Evolutionary conservation across 164 flowering plant species (phyloP), one percentile per base, ranked within the genome.

Genomic region (Vitis rupestris): DNA sequence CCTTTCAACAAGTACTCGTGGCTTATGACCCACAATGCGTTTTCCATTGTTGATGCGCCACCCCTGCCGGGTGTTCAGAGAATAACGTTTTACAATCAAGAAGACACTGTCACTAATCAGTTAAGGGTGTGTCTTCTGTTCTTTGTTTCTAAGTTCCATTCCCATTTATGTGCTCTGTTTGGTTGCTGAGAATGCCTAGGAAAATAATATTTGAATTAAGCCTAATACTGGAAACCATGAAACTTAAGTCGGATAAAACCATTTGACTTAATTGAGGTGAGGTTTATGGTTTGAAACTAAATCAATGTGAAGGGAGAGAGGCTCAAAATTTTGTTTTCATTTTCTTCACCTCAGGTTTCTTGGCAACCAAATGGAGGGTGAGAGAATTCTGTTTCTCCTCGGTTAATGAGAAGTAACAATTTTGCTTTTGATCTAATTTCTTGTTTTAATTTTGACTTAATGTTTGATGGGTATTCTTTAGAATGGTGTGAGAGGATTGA

Each of bases 401-500:
- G 8, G 59, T 56, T 16, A n/a, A 16, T 56, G 59, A 27, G 50
- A 29, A 27, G 51, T 44, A 15, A 62, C 27, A 48, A 59, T 16
- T 30, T 63, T 69, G 8, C 56, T 66, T 47, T 52, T 48, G 10
- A 57, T 17, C 12, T 29, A 2, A 51, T 17, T 0, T 47, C 64
- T 3, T 62, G 55, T 31, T 60, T 59, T 59, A 37, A 37, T 37
- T 37, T 37, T 37, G 44, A 37, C 44, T 37, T 4, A 37, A 37
- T 70, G 48, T 59, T 69, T 75, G 62, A 57, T 83, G 74, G 50
- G 44, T 52, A 2, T 70, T 69, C n/a, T 72, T 54, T 73, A 96
- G 99, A 96, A 96, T 84, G 99, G 99, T 65, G 98, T 87, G 57
- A 86, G 99, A 76, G 99, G 98, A 57, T 81, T 96, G 83, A 96